Percentiles rank a stretch among this genome's conserved stretches.
These are phyloP conservation scores for Morella rubra DNA, from an alignment of 306 rosid genomes.

Conservation along the genomic window DNA sequence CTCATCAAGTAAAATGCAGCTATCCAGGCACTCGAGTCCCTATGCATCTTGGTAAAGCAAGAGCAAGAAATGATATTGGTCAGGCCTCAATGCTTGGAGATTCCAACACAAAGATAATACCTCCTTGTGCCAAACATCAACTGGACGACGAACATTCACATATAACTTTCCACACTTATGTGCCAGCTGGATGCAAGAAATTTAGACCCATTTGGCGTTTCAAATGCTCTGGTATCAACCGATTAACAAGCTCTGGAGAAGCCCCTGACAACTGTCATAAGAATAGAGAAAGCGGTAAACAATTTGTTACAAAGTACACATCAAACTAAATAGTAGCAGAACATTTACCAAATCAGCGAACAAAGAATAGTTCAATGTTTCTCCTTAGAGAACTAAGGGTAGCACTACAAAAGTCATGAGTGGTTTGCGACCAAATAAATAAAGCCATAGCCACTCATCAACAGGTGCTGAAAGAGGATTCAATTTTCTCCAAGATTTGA, in stretches of 20 bases:
- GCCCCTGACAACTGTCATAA: constrained; percentile 66
- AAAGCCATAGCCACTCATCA: neutral
- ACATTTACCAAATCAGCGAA: neutral
- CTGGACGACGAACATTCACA: constrained; percentile 40
- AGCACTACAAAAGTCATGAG: neutral
- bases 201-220: constrained; percentile 78
- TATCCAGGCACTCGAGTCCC: constrained; percentile 38
- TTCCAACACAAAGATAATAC: constrained; percentile 56
- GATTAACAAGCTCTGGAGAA: constrained; percentile 76
- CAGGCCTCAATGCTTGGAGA: constrained; percentile 41
- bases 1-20: constrained; percentile 48
- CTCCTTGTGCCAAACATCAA: constrained; percentile 48
- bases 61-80: constrained; percentile 40
- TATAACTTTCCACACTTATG: constrained; percentile 41
- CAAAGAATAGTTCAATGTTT: neutral
- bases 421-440: neutral
- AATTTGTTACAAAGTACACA: neutral
- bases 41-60: constrained; percentile 43
- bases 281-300: neutral
- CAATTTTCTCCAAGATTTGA: neutral
- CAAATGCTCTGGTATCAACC: constrained; percentile 85
- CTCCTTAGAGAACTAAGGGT: neutral
- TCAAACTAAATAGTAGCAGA: neutral
- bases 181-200: constrained; percentile 53
- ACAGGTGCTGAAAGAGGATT: neutral